Evolutionary conservation across 768 basidiomycete species (phyloP), one percentile per base, ranked within the genome.

Genomic region (Mycena olivaceomarginata): DNA sequence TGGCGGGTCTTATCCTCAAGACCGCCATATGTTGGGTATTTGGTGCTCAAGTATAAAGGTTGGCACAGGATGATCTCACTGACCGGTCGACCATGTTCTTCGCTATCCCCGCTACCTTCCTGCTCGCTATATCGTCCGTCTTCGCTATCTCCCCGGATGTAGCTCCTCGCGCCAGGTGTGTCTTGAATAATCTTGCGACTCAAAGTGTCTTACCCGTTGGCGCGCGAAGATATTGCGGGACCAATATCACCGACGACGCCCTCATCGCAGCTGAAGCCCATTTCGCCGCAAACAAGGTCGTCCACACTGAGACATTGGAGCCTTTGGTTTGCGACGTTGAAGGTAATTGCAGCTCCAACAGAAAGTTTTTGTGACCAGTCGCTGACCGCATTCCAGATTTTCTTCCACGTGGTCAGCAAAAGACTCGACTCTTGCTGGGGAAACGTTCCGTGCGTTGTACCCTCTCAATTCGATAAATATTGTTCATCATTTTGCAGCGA

Each of bases 201-300:
- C 13, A 16, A 4, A 5, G 12, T 25, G 10, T 60, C 31, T 37
- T 60, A 37, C 22, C 31, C 9, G 31, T 37, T 39, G 59, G 13
- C 31, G 25, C 31, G 10, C 11, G 12, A 15, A 60, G 31, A 12
- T 56, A 56, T 73, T 85, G 84, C 72, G 83, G 82, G 16, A 82
- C 80, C 20, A 68, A 66, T 67, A 79, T 82, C 74, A 76, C 80
- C 41, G 79, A 81, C 20, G 83, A 82, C 45, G 74, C 79, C 53
- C 40, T 83, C 45, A 56, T 75, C 18, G 81, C 81, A 0, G 82
- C 81, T 20, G 84, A 85, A 81, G 80, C 82, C 53, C 83, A 84
- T 79, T 85, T 86, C 72, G 69, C 67, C 15, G 80, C 79, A 41
- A 79, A 85, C 80, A 77, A 76, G 65, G 80, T 83, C 41, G 45